phyloP scores from a whole-genome alignment of 768 basidiomycete genomes.

The Leccinum broughii region DNA sequence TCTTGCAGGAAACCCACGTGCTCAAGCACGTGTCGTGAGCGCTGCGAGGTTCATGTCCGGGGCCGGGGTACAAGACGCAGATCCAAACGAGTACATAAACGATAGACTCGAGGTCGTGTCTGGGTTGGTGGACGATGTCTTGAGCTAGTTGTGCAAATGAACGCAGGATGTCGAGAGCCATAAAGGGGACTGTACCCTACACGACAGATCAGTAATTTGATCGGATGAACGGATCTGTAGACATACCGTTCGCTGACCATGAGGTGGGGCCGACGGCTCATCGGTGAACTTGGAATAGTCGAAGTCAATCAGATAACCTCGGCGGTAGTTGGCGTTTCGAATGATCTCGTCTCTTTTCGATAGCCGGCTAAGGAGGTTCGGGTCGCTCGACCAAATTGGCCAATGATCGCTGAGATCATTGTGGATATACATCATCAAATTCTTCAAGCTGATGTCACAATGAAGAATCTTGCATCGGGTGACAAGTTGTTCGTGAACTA shows the following conservation, averaged over 20 bases:
- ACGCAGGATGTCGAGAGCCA: no score
- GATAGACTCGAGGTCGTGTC: slow-evolving; percentile 5
- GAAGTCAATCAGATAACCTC: slow-evolving; percentile 6
- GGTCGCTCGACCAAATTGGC: neutral
- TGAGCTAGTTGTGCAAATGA: no score
- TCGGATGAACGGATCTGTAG: neutral
- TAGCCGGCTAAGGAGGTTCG: neutral
- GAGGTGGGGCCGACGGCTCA: neutral
- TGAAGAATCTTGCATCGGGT: neutral
- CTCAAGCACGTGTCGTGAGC: neutral
- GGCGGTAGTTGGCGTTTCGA: neutral
- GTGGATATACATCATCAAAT: neutral
- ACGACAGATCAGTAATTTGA: no score
- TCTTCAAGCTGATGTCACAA: neutral
- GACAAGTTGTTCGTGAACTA: slow-evolving; percentile 3
- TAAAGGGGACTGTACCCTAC: no score
- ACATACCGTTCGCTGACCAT: slow-evolving; percentile 1
- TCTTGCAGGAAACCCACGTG: neutral
- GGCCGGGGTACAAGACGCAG: slow-evolving; percentile 1
- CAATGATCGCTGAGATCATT: neutral
- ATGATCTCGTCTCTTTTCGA: neutral
- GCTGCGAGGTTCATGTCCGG: neutral
- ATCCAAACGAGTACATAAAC: slow-evolving; percentile 7
- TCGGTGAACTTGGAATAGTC: neutral
- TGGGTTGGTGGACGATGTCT: neutral